Base-by-base conservation (phyloP, 768 basidiomycete genomes). In the Macrolepiota fuliginosa region DNA sequence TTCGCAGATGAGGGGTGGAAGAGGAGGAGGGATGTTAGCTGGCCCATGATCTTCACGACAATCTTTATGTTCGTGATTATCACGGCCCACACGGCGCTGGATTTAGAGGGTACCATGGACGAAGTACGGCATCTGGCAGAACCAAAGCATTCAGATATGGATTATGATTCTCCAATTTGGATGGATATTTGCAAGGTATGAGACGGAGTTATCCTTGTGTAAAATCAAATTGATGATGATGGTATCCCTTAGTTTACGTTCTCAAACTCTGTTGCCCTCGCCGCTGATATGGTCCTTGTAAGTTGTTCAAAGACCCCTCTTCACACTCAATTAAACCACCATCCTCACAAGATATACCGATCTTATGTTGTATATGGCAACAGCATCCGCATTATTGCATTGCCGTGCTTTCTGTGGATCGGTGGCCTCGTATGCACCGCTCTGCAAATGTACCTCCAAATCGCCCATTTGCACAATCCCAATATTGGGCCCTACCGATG, bases 1-100 rank as follows among this genome's bases (percentile, higher is more conserved):
- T 58, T 58, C n/a, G 39, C 57, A 35, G 57, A 58, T 39, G 57
- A 58, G 24, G 57, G 57, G 11, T 58, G 57, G 57, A 58, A 36
- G 15, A 35, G 35, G 49, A 50, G 57, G 17, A 58, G 24, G 36
- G 22, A 15, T 10, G 37, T 58, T 13, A 49, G 50, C 27, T 40
- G 57, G 49, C 47, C 57, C 15, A 58, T 58, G 57, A 35, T 58
- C 35, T 22, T 37, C n/a, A 47, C 50, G 35, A 51, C 57, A n/a
- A 11, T 37, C 13, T 58, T 50, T 32, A 58, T 58, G 12, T 51
- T 50, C 25, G 32, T 58, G 17, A 24, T 42, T 22, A 50, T 35
- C 15, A 25, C 37, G 22, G 35, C 57, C 13, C 50, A 58, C 36
- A 24, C 57, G 11, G 57, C 47, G 2, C 10, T 58, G 57, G 47